These are phyloP conservation scores for Fennellomyces sp. DNA, from an alignment of 371 early-diverging fungal genomes.

Conservation along the genomic window DNA sequence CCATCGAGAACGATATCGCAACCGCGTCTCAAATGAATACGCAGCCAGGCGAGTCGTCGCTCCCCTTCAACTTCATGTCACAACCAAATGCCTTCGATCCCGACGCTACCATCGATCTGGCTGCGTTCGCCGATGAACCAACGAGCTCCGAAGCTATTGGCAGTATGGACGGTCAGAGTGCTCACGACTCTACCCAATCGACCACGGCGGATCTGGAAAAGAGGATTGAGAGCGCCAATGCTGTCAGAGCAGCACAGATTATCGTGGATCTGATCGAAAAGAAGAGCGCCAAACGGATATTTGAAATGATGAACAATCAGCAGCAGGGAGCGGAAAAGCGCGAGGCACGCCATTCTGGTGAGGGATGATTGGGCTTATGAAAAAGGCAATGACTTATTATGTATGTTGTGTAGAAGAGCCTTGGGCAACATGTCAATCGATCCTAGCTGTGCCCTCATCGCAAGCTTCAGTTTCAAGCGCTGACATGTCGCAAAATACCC, in stretches of 20 bases:
- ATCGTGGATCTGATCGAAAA: conserved; percentile 45
- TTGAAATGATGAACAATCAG: conserved; percentile 36
- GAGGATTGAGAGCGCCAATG: conserved; percentile 23
- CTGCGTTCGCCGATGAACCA: conserved; percentile 26
- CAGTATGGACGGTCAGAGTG: not conserved
- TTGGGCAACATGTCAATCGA: conserved; percentile 30
- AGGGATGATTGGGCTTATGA: not conserved
- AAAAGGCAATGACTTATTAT: not conserved
- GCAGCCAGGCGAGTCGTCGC: conserved; percentile 9
- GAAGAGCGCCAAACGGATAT: conserved; percentile 35
- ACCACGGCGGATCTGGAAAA: not conserved
- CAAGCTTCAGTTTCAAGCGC: not conserved
- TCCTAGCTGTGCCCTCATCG: conserved; percentile 11
- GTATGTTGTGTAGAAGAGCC: conserved; percentile 16
- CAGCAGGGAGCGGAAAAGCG: conserved; percentile 12
- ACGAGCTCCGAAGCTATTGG: not conserved
- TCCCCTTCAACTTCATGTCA: conserved; percentile 18
- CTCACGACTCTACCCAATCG: conserved; percentile 8
- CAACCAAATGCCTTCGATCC: conserved; percentile 33
- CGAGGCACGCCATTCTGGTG: conserved; percentile 4
- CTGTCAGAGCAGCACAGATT: conserved; percentile 32
- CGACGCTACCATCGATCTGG: conserved; percentile 44
- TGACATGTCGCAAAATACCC: conserved; percentile 26
- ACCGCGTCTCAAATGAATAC: conserved; percentile 17
- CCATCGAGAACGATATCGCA: not conserved